phyloP scores from a whole-genome alignment of 805 yeast genomes.

The Kazachstania kunashirensis region DNA sequence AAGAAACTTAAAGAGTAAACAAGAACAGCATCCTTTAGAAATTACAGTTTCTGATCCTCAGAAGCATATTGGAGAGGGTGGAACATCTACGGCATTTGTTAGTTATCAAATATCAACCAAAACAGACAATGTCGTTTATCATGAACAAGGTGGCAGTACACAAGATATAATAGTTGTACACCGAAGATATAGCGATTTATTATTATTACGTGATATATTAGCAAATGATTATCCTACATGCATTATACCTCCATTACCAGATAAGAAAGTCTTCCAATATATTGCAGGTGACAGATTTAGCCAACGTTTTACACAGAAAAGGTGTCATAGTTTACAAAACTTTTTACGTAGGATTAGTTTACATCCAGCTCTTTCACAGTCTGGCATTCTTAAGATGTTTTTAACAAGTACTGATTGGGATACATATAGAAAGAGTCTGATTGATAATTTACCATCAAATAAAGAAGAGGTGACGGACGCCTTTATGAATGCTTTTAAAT shows the following conservation, averaged over 20 bases:
- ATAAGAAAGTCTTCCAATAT: conserved; percentile 82
- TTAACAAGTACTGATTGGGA: conserved; percentile 29
- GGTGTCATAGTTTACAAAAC: conserved; percentile 71
- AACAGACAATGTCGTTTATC: conserved; percentile 22
- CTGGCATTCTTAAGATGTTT: conserved; percentile 42
- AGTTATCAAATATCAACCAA: conserved; percentile 29
- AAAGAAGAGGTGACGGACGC: conserved; percentile 79
- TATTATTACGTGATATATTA: conserved; percentile 64
- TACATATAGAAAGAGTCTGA: conserved; percentile 21
- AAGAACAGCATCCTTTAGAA: too few species aligned
- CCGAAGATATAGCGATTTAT: conserved; percentile 80
- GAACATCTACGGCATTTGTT: conserved; percentile 21
- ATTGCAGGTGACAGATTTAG: conserved; percentile 90
- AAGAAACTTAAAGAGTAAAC: too few species aligned
- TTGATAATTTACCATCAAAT: conserved; percentile 17
- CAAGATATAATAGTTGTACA: conserved; percentile 24
- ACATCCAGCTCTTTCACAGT: conserved; percentile 63
- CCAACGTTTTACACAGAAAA: conserved; percentile 68
- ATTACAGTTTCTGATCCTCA: conserved; percentile 29
- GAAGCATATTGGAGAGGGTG: conserved; percentile 22
- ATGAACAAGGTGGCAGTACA: conserved; percentile 5
- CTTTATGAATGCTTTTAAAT: conserved; percentile 87
- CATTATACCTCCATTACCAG: conserved; percentile 89
- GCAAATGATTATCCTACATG: conserved; percentile 73
- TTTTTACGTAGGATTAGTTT: conserved; percentile 62